A percentile compares a stretch with the other conserved stretches of the same genome.
These are phyloP conservation scores for Petrea volubilis DNA, from an alignment of 257 asterid genomes.

Conservation along the genomic window DNA sequence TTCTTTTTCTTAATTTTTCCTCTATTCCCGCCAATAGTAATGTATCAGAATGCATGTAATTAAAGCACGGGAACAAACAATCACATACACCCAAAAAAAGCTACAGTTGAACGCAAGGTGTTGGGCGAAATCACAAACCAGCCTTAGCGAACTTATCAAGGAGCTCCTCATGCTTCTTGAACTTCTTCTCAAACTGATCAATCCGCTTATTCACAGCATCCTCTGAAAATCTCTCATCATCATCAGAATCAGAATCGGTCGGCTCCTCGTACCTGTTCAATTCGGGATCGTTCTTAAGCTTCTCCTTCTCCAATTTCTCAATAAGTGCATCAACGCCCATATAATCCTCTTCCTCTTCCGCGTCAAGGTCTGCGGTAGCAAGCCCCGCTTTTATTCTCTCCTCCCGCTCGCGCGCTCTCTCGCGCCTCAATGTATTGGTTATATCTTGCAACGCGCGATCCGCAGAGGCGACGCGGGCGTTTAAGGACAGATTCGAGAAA, in stretches of 20 bases:
- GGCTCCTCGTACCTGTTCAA: constrained; percentile 51
- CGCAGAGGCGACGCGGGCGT: constrained; percentile 33
- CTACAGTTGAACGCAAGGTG: neutral
- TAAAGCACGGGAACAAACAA: neutral
- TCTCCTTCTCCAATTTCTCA: constrained; percentile 53
- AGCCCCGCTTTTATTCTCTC: constrained; percentile 57
- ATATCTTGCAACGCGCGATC: constrained; percentile 43
- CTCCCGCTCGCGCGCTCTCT: constrained; percentile 51
- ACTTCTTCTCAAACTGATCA: constrained; percentile 60
- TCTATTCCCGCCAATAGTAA: neutral
- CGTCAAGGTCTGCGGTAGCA: constrained; percentile 53
- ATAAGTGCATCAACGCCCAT: constrained; percentile 48
- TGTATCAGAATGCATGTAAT: neutral
- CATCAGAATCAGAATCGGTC: constrained; percentile 79
- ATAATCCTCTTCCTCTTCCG: constrained; percentile 55
- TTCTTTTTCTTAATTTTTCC: neutral
- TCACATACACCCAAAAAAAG: neutral
- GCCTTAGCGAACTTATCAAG: constrained; percentile 62
- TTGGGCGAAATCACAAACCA: constrained; percentile 42
- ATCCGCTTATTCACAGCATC: constrained; percentile 39
- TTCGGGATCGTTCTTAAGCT: constrained; percentile 32
- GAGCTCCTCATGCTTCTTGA: constrained; percentile 53
- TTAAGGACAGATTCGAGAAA: constrained; percentile 8
- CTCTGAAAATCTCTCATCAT: constrained; percentile 47
- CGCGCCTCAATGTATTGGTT: constrained; percentile 36